phyloP scores from a whole-genome alignment of 352 stramenopile genomes.

The Globisporangium cylindrosporum region DNA sequence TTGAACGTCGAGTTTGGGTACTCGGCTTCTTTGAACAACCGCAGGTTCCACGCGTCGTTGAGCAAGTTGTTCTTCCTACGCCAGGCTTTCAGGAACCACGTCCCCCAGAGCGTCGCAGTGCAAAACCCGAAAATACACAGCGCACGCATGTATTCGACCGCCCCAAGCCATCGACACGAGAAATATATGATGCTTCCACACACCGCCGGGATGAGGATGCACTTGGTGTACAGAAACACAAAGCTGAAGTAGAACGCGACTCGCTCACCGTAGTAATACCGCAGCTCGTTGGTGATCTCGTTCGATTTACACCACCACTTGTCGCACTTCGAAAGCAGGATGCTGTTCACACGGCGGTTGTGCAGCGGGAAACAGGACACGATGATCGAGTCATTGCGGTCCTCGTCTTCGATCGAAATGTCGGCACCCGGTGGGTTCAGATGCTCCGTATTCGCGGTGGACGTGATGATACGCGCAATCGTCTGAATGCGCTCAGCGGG shows the following conservation, averaged over 20 bases:
- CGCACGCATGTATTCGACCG: constrained; percentile 75
- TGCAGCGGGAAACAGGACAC: constrained; percentile 81
- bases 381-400: constrained; percentile 71
- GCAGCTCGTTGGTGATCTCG: constrained; percentile 83
- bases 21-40: constrained; percentile 84
- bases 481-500: constrained; percentile 81
- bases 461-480: constrained; percentile 86
- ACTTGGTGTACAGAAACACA: constrained; percentile 84
- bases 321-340: constrained; percentile 65
- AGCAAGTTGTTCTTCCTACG: constrained; percentile 74
- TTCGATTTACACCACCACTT: constrained; percentile 77
- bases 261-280: constrained; percentile 80
- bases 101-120: constrained; percentile 73
- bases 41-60: constrained; percentile 81
- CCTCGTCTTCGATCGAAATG: constrained; percentile 80
- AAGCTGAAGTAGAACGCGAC: constrained; percentile 88
- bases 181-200: constrained; percentile 63
- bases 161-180: constrained; percentile 61
- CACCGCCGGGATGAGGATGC: constrained; percentile 58
- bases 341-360: constrained; percentile 71
- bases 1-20: constrained; percentile 81
- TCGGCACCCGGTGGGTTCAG: constrained; percentile 74
- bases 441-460: constrained; percentile 60
- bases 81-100: constrained; percentile 77
- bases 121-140: constrained; percentile 81